phyloP scores from a whole-genome alignment of 768 basidiomycete species.

The Agaricus blazei region DNA sequence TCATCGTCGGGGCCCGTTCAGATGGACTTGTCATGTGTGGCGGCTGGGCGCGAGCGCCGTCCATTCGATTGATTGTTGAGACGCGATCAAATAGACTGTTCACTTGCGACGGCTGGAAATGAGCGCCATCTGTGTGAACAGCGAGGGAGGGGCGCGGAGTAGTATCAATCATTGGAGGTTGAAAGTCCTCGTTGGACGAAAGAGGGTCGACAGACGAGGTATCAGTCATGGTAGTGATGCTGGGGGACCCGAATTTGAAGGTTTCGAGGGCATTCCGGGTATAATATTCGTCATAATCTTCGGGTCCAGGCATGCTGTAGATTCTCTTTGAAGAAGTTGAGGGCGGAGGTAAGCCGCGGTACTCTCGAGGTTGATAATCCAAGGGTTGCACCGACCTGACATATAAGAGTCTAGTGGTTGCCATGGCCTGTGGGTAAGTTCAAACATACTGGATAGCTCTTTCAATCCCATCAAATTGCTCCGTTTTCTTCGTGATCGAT shows the following conservation, averaged over 20 bases:
- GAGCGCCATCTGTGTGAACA: constrained; percentile 17
- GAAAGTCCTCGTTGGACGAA: constrained; percentile 30
- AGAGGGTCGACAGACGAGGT: constrained; percentile 22
- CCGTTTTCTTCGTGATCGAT: neutral
- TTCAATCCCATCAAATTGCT: neutral
- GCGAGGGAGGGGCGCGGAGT: constrained; percentile 49
- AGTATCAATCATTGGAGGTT: constrained; percentile 29
- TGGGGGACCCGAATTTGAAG: constrained; percentile 43
- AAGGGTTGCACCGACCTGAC: neutral
- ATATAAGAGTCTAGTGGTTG: neutral
- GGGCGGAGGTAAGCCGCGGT: constrained; percentile 3
- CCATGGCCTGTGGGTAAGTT: neutral
- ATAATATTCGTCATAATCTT: constrained; percentile 26
- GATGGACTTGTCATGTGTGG: constrained; percentile 17
- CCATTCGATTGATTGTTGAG: neutral
- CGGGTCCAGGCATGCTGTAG: constrained; percentile 6
- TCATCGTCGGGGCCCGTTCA: neutral
- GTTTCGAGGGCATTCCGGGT: constrained; percentile 39
- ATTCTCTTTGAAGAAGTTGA: constrained; percentile 7
- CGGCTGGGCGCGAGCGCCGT: constrained; percentile 24
- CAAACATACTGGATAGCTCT: constrained; percentile 6
- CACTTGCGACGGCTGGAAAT: constrained; percentile 28
- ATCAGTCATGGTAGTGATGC: constrained; percentile 26
- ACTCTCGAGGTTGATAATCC: constrained; percentile 8
- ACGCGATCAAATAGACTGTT: neutral